Evolutionary conservation across 129 eudicot species (phyloP), one percentile per base, ranked within the genome.

Genomic region (Apium graveolens): DNA sequence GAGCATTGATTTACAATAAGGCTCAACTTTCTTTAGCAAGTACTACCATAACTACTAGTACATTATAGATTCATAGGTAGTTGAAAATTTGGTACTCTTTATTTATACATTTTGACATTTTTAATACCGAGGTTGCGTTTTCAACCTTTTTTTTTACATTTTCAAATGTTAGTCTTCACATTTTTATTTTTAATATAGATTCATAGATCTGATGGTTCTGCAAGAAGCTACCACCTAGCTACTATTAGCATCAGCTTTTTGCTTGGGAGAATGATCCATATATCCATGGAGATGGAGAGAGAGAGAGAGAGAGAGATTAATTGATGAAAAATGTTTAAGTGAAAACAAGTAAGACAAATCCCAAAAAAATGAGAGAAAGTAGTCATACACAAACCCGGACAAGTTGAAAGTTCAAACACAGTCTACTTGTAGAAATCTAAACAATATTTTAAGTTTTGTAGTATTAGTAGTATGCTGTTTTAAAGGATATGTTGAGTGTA

Each of bases 121-220:
- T 31, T 29, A 31, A 66, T 31, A 14, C 39, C 39, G 16, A 66
- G 37, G 41, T 66, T 66, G 21, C 24, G 41, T 66, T 66, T 66
- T 66, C 72, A 66, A 32, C 39, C 24, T 66, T 26, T 68, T 26
- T 68, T 18, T 26, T 37, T n/a, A 29, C 39, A 66, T 66, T 66
- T 66, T 66, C 39, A 21, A 72, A 66, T 31, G 72, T 24, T 14
- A 66, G 41, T 72, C 53, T 4, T 42, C 72, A 12, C 70, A 53
- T 44, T 46, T 16, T 55, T 31, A 5, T 31, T 66, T 37, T n/a
- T n/a, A n/a, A n/a, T n/a, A n/a, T n/a, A n/a, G n/a, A n/a, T n/a
- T n/a, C n/a, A n/a, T n/a, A 73, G 86, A 87, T 85, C 93, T 87
- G 93, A 83, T 83, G 83, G 78, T 80, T 83, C 87, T 91, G 92